These are phyloP conservation scores for Tulasnella calospora DNA, from an alignment of 768 basidiomycete genomes.

Conservation along the genomic window DNA sequence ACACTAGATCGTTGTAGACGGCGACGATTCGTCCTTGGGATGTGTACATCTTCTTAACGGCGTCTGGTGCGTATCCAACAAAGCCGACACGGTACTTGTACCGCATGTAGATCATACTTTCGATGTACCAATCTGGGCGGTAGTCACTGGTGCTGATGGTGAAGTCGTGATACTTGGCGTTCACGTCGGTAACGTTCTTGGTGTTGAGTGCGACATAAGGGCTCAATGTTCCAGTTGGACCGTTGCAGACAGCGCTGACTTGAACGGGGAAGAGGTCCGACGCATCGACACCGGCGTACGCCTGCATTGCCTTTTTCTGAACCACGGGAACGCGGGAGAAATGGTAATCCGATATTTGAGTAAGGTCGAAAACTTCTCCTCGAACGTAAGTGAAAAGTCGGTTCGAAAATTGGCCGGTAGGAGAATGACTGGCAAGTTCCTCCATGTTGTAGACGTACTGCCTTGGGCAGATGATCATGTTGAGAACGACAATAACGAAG, in stretches of 20 bases:
- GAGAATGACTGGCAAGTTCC: constrained; percentile 74
- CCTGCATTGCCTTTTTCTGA: constrained; percentile 63
- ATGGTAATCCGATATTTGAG: constrained; percentile 61
- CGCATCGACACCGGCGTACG: constrained; percentile 75
- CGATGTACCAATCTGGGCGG: constrained; percentile 97
- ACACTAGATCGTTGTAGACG: constrained; percentile 82
- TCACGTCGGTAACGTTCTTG: constrained; percentile 60
- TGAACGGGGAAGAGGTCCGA: constrained; percentile 91
- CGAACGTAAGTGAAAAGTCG: constrained; percentile 79
- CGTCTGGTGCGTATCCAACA: constrained; percentile 71
- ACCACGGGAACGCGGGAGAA: constrained; percentile 65
- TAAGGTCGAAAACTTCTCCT: constrained; percentile 92
- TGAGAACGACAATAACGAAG: constrained; percentile 89
- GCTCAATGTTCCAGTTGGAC: constrained; percentile 70
- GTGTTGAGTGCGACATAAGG: constrained; percentile 77
- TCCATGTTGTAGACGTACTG: constrained; percentile 80
- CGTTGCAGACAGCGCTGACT: constrained; percentile 90
- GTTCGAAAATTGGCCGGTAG: constrained; percentile 51
- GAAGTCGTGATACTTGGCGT: constrained; percentile 89
- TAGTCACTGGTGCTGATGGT: constrained; percentile 76
- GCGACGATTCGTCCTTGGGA: constrained; percentile 57
- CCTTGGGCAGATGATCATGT: constrained; percentile 85
- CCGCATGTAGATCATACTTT: constrained; percentile 89
- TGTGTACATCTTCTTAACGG: constrained; percentile 51
- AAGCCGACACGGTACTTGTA: constrained; percentile 86